Conservation (phyloP, 2,329 filamentous ascomycete species). For the Aspergillus tanneri region DNA sequence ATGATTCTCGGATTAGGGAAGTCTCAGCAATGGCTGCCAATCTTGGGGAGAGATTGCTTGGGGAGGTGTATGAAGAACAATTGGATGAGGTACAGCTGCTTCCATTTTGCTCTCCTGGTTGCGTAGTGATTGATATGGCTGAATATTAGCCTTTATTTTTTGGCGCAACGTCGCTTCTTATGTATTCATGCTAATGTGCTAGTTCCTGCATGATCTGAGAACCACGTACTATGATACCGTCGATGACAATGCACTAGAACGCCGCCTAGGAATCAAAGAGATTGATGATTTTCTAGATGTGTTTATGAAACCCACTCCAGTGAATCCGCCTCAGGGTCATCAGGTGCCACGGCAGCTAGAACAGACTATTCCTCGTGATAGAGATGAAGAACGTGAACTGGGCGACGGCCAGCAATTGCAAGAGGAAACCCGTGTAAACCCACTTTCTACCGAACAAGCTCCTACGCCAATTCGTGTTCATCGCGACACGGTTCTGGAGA, state of each 20-base stretch:
- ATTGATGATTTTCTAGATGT: conserved; percentile 48
- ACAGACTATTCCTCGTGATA: conserved; percentile 11
- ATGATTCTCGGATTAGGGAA: not conserved
- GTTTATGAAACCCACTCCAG: conserved; percentile 30
- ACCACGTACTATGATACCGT: conserved; percentile 25
- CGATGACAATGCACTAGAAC: conserved; percentile 8
- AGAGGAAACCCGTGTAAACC: not conserved
- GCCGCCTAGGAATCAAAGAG: conserved; percentile 45
- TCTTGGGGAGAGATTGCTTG: conserved; percentile 55
- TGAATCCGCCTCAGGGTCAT: conserved; percentile 2
- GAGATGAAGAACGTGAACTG: conserved; percentile 7
- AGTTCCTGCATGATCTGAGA: conserved; percentile 34
- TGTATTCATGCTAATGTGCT: conserved; percentile 2
- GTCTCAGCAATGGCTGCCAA: conserved; percentile 28
- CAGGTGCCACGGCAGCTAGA: conserved; percentile 7
- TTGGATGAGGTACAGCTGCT: conserved; percentile 50
- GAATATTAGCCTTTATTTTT: too few relatives aligned
- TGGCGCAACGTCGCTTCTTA: conserved; percentile 1
- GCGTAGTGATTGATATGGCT: too few relatives aligned
- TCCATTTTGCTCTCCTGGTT: not conserved
- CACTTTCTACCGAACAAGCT: not conserved
- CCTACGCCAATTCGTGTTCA: not conserved
- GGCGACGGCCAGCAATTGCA: conserved; percentile 3
- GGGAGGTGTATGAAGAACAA: conserved; percentile 50
- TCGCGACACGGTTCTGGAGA: conserved; percentile 49